Conservation (phyloP, 805 yeast species). For the Kurtzmaniella cleridarum region DNA sequence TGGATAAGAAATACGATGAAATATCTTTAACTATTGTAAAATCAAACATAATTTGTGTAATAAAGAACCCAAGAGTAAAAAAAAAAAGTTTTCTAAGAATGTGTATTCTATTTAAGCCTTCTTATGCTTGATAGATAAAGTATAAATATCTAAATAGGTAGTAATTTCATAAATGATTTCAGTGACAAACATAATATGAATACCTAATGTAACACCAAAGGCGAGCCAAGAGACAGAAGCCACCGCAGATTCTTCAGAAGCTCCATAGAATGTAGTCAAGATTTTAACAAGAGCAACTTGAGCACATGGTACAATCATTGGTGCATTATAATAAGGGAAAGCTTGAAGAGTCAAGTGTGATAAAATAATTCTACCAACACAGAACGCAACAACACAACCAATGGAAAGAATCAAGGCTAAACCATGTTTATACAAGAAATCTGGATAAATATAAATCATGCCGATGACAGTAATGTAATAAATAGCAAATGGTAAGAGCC, state of each 20-base stretch:
- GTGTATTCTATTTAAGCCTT: constrained; percentile 28
- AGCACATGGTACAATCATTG: constrained; percentile 58
- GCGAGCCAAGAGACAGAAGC: constrained; percentile 58
- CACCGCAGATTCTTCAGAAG: constrained; percentile 38
- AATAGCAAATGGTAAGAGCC: constrained; percentile 63
- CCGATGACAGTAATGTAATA: constrained; percentile 46
- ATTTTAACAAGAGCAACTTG: constrained; percentile 38
- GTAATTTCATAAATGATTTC: constrained; percentile 81
- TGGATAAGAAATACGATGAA: too few relatives aligned
- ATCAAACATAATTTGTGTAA: too few relatives aligned
- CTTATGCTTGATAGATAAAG: constrained; percentile 77
- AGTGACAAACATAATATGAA: constrained; percentile 66
- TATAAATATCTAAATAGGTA: constrained; percentile 75
- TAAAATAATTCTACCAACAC: constrained; percentile 86
- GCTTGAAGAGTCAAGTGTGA: constrained; percentile 78
- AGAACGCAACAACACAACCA: constrained; percentile 73
- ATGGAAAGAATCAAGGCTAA: constrained; percentile 62
- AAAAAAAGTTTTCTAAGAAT: not conserved
- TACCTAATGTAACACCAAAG: constrained; percentile 59
- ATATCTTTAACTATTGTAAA: too few relatives aligned
- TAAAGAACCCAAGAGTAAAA: too few relatives aligned
- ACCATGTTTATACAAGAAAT: constrained; percentile 38
- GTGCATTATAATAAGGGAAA: constrained; percentile 70
- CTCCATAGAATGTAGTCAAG: constrained; percentile 31
- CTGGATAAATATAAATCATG: constrained; percentile 48